These are phyloP conservation scores for Suaeda aralocaspica DNA, from an alignment of 148 eudicot genomes.

Conservation along the genomic window DNA sequence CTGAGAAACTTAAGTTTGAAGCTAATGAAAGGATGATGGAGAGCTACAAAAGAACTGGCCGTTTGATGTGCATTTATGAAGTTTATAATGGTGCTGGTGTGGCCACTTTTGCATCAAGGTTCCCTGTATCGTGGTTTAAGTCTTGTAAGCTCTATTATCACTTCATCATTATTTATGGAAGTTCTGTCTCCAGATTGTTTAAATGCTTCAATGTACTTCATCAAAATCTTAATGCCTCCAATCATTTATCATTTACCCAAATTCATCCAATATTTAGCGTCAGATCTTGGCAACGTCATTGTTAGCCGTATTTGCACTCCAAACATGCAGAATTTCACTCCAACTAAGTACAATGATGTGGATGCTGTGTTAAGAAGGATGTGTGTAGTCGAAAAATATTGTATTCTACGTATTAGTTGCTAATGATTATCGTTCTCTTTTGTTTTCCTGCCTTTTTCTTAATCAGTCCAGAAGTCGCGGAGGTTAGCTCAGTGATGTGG, in stretches of 20 bases:
- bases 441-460: too few species aligned
- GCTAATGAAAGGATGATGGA: conserved; percentile 92
- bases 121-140: conserved; percentile 96
- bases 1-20: conserved; percentile 83
- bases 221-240: too few species aligned
- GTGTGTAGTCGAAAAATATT: neutral
- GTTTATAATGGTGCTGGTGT: conserved; percentile 86
- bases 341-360: neutral
- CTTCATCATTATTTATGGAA: neutral
- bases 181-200: neutral
- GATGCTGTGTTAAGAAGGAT: neutral
- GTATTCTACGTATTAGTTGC: neutral
- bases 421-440: conserved; percentile 5
- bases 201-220: too few species aligned
- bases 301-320: neutral
- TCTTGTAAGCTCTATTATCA: conserved; percentile 57
- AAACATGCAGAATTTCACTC: too few species aligned
- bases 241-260: too few species aligned
- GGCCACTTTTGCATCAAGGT: conserved; percentile 96
- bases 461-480: conserved; percentile 57
- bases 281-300: too few species aligned
- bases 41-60: conserved; percentile 96
- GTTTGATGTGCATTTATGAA: conserved; percentile 78
- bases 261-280: too few species aligned
- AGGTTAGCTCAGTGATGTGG: conserved; percentile 92